Evolutionary conservation across 2,329 filamentous ascomycete species (phyloP), one percentile per base, ranked within the genome.

Genomic region (Colletotrichum gloeosporioides): DNA sequence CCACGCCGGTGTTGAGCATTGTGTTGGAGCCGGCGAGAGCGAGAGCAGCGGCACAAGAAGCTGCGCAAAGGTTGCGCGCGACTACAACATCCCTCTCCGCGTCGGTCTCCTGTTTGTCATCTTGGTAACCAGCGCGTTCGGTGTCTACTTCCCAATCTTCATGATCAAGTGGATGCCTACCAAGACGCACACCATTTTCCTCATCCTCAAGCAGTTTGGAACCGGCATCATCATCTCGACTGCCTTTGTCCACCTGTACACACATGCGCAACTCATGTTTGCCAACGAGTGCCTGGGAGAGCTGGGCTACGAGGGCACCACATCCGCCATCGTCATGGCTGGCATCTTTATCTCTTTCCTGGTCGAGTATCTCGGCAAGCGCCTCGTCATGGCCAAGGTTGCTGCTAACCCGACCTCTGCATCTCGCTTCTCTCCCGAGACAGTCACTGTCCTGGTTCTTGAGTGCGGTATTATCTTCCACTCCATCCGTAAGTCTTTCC

Each of bases 401-500:
- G 80, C 83, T 6, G 69, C 79, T 16, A 78, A 79, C 53, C 69
- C 80, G 2, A 75, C 71, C 25, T 66, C 71, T 4, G 80, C 84
- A 34, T 79, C 77, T 34, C 53, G 74, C n/a, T 61, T 80, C 15
- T 84, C 84, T 3, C 84, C 85, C 39, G 88, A 90, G 63, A 89
- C 92, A 68, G 86, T 94, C 36, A 90, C 90, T 64, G 92, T 95
- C n/a, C 80, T 91, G 18, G 91, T 95, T 36, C 91, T 95, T 82
- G 94, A 96, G 83, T 89, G 90, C 0, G 94, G 94, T 4, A 92
- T 96, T 70, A 88, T 95, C 63, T 96, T 96, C 85, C 94, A 95
- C 84, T 95, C 93, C 2, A 87, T 95, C 18, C 84, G 91, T 92
- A 87, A 84, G 90, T 84, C 16, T 12, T 22, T 6, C 39, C 74